Conservation (phyloP, 306 rosid species). For the Cucumis cinereus region DNA sequence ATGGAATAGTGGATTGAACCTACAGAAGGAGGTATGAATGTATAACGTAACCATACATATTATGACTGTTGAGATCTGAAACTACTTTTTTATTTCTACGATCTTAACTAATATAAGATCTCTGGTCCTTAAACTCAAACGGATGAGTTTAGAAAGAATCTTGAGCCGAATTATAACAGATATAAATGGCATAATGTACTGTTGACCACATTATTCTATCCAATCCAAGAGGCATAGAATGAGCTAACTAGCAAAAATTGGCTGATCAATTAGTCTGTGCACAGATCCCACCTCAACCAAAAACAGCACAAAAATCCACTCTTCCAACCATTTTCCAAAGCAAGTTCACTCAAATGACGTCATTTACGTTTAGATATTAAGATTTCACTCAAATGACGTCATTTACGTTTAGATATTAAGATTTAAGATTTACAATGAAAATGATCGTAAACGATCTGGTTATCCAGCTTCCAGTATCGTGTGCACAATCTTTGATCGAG, state of each 20-base stretch:
- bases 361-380: too few species aligned
- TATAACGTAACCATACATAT: background rate
- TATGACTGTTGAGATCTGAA: background rate
- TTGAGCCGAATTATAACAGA: background rate
- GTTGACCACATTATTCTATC: background rate
- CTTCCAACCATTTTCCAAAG: background rate
- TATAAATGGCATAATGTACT: background rate
- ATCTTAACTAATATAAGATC: background rate
- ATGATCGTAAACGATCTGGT: background rate
- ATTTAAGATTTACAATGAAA: background rate
- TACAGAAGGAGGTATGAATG: background rate
- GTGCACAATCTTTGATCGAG: background rate
- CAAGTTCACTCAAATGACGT: background rate
- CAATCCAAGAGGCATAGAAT: background rate
- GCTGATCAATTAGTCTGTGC: background rate
- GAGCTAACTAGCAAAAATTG: background rate
- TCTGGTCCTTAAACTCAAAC: background rate
- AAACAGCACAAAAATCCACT: background rate
- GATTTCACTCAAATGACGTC: background rate
- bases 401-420: too few species aligned
- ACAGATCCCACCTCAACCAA: background rate
- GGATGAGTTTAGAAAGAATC: background rate
- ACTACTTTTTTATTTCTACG: background rate
- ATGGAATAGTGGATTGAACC: background rate
- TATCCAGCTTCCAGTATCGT: background rate